Conservation (phyloP, 2,329 filamentous ascomycete genomes). For the Arthrobotrys sinensis region DNA sequence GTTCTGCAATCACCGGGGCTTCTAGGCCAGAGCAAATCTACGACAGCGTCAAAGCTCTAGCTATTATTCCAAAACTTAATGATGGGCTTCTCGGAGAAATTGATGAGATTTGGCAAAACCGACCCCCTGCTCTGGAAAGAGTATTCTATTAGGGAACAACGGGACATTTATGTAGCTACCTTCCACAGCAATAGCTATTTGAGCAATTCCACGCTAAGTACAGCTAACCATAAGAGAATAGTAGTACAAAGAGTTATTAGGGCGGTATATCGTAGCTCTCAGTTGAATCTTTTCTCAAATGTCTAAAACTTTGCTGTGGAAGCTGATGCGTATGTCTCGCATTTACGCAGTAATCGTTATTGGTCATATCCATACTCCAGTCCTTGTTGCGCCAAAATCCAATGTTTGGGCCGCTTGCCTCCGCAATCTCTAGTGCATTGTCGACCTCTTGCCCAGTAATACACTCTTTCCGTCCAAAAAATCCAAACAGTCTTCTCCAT, state of each 20-base stretch:
- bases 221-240: too few species aligned
- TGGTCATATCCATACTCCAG: constrained; percentile 36
- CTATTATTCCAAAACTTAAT: constrained; percentile 73
- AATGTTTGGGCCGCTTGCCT: constrained; percentile 25
- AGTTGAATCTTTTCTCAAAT: constrained; percentile 21
- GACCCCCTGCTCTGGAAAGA: constrained; percentile 67
- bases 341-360: constrained; percentile 49
- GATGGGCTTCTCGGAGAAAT: constrained; percentile 75
- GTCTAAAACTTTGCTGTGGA: constrained; percentile 7
- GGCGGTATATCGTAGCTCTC: constrained; percentile 4
- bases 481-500: constrained; percentile 12
- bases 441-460: constrained; percentile 11
- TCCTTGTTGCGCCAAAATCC: constrained; percentile 34
- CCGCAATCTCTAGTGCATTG: background rate
- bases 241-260: background rate
- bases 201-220: background rate
- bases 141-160: constrained; percentile 31
- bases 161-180: background rate
- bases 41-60: constrained; percentile 74
- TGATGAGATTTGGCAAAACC: constrained; percentile 74
- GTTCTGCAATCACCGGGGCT: constrained; percentile 75
- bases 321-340: constrained; percentile 29
- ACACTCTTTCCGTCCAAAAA: constrained; percentile 16
- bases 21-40: constrained; percentile 74
- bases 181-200: too few species aligned